These are phyloP conservation scores for Fusarium chlamydosporum DNA, from an alignment of 2,329 filamentous ascomycete genomes.

Conservation along the genomic window DNA sequence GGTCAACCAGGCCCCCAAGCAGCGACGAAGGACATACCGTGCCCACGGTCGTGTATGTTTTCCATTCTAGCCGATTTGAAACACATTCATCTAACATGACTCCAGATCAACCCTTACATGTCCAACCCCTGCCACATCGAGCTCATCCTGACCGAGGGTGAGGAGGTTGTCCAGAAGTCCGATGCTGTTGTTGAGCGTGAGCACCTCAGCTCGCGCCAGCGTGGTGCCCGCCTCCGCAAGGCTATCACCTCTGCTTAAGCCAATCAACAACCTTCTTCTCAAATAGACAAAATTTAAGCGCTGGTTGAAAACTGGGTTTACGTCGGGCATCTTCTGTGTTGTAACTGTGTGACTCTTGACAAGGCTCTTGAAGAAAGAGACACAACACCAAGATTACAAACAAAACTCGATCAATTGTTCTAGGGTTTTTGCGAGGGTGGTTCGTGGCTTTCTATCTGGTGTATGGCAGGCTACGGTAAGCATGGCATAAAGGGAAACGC, in stretches of 20 bases:
- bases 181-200: slow-evolving; percentile 82
- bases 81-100: slow-evolving; percentile 25
- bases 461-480: slow-evolving; percentile 58
- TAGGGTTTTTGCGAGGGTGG: slow-evolving; percentile 52
- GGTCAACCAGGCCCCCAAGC: slow-evolving; percentile 99
- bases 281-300: slow-evolving; percentile 47
- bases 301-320: slow-evolving; percentile 47
- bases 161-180: slow-evolving; percentile 95
- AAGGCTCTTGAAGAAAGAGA: slow-evolving; percentile 33
- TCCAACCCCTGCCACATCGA: slow-evolving; percentile 99
- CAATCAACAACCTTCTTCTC: slow-evolving; percentile 32
- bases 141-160: slow-evolving; percentile 97
- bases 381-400: slow-evolving; percentile 38
- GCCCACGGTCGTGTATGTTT: slow-evolving; percentile 98
- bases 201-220: slow-evolving; percentile 92
- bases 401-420: slow-evolving; percentile 48
- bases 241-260: slow-evolving; percentile 75
- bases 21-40: slow-evolving; percentile 99
- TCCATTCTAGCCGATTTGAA: background rate
- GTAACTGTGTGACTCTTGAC: slow-evolving; percentile 42
- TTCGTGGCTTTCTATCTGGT: slow-evolving; percentile 60
- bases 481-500: slow-evolving; percentile 59
- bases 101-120: slow-evolving; percentile 99
- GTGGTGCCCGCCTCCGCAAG: slow-evolving; percentile 76
- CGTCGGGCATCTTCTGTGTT: slow-evolving; percentile 44